Evolutionary conservation across 2,329 filamentous ascomycete genomes (phyloP).

Genomic region (Cladophialophora yegresii): DNA sequence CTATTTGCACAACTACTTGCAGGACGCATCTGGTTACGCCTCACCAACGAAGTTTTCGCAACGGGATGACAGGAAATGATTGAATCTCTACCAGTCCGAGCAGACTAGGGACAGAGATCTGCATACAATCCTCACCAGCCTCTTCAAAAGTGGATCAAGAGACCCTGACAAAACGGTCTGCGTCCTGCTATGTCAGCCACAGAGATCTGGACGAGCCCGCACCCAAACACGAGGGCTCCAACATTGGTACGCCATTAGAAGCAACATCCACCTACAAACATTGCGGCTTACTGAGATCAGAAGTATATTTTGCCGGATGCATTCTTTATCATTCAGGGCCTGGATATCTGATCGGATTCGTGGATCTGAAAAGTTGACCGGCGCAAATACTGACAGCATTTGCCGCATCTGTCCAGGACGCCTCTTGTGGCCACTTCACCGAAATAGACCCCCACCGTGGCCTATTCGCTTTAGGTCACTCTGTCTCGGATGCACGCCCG

Average conservation of each 20-base stretch:
- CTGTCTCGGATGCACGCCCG: neutral
- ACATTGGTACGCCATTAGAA: neutral
- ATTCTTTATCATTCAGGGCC: neutral
- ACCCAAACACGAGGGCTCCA: neutral
- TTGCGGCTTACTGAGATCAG: neutral
- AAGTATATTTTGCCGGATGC: neutral
- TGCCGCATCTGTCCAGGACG: neutral
- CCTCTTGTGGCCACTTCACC: neutral
- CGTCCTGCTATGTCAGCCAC: conserved; percentile 9
- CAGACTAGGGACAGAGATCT: neutral
- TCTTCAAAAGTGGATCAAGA: neutral
- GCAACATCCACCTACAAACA: neutral
- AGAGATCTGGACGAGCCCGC: neutral
- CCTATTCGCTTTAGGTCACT: neutral
- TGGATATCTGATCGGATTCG: neutral
- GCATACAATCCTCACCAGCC: neutral
- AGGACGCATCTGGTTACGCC: neutral
- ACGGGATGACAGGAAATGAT: neutral
- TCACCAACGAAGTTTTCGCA: neutral
- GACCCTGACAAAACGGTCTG: conserved; percentile 5
- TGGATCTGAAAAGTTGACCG: neutral
- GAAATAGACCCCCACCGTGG: neutral
- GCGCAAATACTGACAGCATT: neutral
- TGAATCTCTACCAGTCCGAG: neutral
- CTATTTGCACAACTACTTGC: neutral